phyloP scores from a whole-genome alignment of 2,329 filamentous ascomycete genomes.

The Pseudocercospora pini-densiflorae region DNA sequence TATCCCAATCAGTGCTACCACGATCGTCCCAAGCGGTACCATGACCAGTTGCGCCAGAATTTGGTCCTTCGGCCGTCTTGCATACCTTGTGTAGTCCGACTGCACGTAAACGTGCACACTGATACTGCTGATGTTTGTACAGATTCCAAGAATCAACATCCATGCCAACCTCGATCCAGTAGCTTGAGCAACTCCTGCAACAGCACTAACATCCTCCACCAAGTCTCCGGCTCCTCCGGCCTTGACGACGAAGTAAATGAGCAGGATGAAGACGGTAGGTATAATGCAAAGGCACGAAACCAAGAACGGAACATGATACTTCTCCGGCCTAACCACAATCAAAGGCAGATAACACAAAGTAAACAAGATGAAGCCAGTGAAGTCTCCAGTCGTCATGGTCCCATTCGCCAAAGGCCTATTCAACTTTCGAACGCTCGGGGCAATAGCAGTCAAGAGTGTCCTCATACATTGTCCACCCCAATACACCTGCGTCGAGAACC shows the following conservation, averaged over 20 bases:
- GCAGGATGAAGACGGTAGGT: not conserved
- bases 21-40: conserved; percentile 7
- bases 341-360: conserved; percentile 3
- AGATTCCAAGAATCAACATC: conserved; percentile 19
- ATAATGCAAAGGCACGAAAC: conserved; percentile 8
- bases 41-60: conserved; percentile 7
- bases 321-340: not conserved
- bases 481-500: conserved; percentile 17
- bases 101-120: conserved; percentile 41
- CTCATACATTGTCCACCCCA: conserved; percentile 16
- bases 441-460: conserved; percentile 61
- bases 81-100: conserved; percentile 29
- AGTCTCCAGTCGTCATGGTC: conserved; percentile 6
- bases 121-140: conserved; percentile 39
- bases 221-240: conserved; percentile 3
- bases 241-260: conserved; percentile 1
- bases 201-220: not conserved
- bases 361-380: not conserved
- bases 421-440: conserved; percentile 51
- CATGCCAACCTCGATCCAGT: conserved; percentile 8
- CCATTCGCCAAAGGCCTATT: conserved; percentile 2
- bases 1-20: conserved; percentile 8
- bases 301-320: conserved; percentile 2
- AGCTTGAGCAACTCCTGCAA: not conserved
- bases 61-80: not conserved